These are phyloP conservation scores for Prunus yedoensis DNA, from an alignment of 331 rosid species.

Conservation along the genomic window DNA sequence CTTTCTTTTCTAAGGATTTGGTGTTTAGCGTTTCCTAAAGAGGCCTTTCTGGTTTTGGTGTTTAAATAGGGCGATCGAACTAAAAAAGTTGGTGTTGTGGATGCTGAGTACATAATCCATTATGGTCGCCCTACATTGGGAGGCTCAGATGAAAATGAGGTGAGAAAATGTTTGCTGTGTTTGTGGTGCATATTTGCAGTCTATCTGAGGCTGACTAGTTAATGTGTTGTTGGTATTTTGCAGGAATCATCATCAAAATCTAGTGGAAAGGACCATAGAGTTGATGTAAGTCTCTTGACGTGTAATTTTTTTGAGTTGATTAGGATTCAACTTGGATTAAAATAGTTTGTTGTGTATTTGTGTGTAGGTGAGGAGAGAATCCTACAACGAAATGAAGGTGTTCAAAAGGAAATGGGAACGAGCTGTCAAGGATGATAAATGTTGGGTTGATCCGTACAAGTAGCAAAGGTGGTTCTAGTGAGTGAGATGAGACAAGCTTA, in stretches of 20 bases:
- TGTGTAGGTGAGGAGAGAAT: slow-evolving; percentile 82
- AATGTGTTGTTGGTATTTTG: slow-evolving; percentile 5
- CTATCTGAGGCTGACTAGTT: slow-evolving; percentile 3
- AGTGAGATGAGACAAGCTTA: too few species aligned
- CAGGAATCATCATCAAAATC: slow-evolving; percentile 50
- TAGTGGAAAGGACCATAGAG: slow-evolving; percentile 54
- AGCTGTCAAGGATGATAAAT: slow-evolving; percentile 62
- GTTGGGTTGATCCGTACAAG: slow-evolving; percentile 75
- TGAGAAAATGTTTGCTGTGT: slow-evolving; percentile 9
- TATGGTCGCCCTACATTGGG: slow-evolving; percentile 84
- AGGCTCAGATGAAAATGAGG: slow-evolving; percentile 49
- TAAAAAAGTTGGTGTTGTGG: slow-evolving; percentile 86
- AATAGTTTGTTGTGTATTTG: background rate
- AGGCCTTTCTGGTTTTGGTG: background rate
- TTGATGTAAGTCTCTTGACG: slow-evolving; percentile 60
- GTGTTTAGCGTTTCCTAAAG: background rate
- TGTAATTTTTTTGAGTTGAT: too few species aligned
- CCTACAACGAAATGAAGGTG: slow-evolving; percentile 54
- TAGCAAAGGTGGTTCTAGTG: background rate
- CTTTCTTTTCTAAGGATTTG: background rate
- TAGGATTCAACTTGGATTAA: too few species aligned
- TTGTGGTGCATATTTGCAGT: background rate
- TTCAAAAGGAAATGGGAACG: slow-evolving; percentile 68
- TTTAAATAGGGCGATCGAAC: slow-evolving; percentile 75
- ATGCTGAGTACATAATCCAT: slow-evolving; percentile 82